These are phyloP conservation scores for Fraxinus angustifolia DNA, from an alignment of 305 asterid species.

Conservation along the genomic window DNA sequence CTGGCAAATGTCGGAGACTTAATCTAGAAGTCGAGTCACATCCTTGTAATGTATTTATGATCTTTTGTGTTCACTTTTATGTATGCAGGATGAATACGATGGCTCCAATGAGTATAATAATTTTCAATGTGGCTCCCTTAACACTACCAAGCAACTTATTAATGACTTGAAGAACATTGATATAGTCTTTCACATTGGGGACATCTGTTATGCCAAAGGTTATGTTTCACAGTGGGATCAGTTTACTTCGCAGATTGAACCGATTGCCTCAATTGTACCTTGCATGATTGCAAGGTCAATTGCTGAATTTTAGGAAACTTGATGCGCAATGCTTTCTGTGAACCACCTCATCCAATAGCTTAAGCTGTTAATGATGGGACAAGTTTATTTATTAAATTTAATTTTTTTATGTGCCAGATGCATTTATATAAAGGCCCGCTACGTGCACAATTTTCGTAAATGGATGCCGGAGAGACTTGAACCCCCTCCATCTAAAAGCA, in stretches of 20 bases:
- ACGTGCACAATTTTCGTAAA: background rate
- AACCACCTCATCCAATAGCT: background rate
- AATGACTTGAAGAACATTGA: slow-evolving; percentile 70
- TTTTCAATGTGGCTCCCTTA: slow-evolving; percentile 75
- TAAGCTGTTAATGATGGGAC: background rate
- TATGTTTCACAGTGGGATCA: slow-evolving; percentile 97
- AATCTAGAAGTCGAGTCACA: background rate
- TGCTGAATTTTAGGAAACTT: background rate
- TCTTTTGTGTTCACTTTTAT: background rate
- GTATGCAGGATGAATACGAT: slow-evolving; percentile 74
- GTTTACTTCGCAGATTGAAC: slow-evolving; percentile 87
- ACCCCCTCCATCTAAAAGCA: background rate
- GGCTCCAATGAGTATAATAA: slow-evolving; percentile 91
- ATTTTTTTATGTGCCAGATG: background rate
- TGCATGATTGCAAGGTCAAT: slow-evolving; percentile 87
- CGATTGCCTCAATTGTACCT: slow-evolving; percentile 75
- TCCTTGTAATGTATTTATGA: background rate
- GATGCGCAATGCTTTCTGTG: background rate
- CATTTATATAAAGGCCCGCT: background rate
- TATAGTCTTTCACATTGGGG: slow-evolving; percentile 89
- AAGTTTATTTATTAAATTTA: background rate
- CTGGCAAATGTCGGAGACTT: background rate
- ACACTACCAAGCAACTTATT: slow-evolving; percentile 76
- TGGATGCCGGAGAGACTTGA: background rate
- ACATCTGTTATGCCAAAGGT: slow-evolving; percentile 79